phyloP scores from a whole-genome alignment of 495 filamentous ascomycete species.

The Penicillium silybi region DNA sequence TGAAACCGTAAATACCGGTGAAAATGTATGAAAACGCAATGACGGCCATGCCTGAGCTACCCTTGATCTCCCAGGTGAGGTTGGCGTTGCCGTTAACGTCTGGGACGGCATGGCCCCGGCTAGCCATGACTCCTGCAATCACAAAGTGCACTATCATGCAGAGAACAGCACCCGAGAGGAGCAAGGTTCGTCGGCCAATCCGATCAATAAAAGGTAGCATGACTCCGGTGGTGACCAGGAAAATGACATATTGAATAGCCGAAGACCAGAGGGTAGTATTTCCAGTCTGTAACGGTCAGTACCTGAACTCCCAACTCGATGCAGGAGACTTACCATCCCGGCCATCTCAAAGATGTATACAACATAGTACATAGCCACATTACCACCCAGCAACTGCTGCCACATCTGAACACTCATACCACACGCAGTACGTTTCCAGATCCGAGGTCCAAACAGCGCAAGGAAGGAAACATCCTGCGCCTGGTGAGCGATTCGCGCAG shows the following conservation, averaged over 20 bases:
- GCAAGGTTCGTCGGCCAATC: constrained; percentile 66
- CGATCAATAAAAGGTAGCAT: constrained; percentile 72
- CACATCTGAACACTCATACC: constrained; percentile 64
- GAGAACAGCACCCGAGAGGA: constrained; percentile 62
- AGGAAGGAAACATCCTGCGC: constrained; percentile 55
- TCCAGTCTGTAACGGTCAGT: constrained; percentile 38
- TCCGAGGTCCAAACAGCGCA: constrained; percentile 54
- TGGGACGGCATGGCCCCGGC: constrained; percentile 50
- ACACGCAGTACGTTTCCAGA: constrained; percentile 70
- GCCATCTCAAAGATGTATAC: constrained; percentile 71
- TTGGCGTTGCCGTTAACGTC: constrained; percentile 63
- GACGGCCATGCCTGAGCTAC: constrained; percentile 61
- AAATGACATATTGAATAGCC: constrained; percentile 70
- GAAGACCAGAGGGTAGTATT: constrained; percentile 65
- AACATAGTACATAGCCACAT: constrained; percentile 68
- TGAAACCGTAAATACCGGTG: constrained; percentile 70
- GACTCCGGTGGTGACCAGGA: constrained; percentile 64
- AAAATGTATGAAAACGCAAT: constrained; percentile 79
- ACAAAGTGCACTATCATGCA: constrained; percentile 67
- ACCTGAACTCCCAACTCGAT: background rate
- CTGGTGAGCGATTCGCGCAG: constrained; percentile 48
- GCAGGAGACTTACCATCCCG: constrained; percentile 29
- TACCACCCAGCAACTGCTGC: constrained; percentile 68
- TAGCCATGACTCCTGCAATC: constrained; percentile 50
- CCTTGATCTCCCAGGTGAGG: constrained; percentile 59